Percentiles rank a stretch among this genome's conserved stretches.
phyloP scores from a whole-genome alignment of 2,329 filamentous ascomycete genomes.

The Zymoseptoria passerinii region DNA sequence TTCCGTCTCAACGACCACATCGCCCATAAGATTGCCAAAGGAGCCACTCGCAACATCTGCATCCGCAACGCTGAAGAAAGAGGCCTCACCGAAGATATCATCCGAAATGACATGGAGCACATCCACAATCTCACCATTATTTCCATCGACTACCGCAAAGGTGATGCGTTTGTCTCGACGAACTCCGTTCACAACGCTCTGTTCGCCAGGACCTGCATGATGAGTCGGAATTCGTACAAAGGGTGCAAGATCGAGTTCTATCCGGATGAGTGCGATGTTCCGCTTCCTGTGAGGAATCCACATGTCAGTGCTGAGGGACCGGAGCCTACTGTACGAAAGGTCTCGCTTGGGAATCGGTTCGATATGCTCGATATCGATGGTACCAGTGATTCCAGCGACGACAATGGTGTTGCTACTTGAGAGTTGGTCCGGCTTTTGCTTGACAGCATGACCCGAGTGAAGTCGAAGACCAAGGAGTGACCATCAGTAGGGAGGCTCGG shows the following conservation, averaged over 20 bases:
- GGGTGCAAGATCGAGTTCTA: conserved; percentile 62
- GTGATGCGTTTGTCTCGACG: conserved; percentile 60
- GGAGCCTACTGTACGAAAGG: conserved; percentile 26
- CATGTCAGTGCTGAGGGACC: conserved; percentile 23
- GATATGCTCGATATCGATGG: conserved; percentile 48
- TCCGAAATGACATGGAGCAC: conserved; percentile 70
- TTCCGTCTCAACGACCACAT: conserved; percentile 58
- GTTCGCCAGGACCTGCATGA: conserved; percentile 71
- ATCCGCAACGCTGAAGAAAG: conserved; percentile 47
- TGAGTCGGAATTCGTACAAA: conserved; percentile 59
- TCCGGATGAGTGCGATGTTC: conserved; percentile 61
- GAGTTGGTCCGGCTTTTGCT: neutral
- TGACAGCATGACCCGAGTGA: neutral
- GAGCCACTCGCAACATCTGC: conserved; percentile 66
- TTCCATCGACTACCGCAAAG: conserved; percentile 50
- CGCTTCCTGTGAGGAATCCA: conserved; percentile 34
- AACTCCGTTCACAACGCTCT: conserved; percentile 71
- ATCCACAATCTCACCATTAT: conserved; percentile 72
- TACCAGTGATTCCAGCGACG: conserved; percentile 13
- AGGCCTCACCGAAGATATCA: conserved; percentile 52
- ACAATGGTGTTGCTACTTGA: conserved; percentile 13
- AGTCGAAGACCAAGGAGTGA: neutral
- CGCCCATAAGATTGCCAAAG: conserved; percentile 53
- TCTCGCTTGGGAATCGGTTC: conserved; percentile 51
- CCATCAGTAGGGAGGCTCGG: neutral